These are phyloP conservation scores for Talaromyces marneffei DNA, from an alignment of 2,329 filamentous ascomycete genomes.

Conservation along the genomic window DNA sequence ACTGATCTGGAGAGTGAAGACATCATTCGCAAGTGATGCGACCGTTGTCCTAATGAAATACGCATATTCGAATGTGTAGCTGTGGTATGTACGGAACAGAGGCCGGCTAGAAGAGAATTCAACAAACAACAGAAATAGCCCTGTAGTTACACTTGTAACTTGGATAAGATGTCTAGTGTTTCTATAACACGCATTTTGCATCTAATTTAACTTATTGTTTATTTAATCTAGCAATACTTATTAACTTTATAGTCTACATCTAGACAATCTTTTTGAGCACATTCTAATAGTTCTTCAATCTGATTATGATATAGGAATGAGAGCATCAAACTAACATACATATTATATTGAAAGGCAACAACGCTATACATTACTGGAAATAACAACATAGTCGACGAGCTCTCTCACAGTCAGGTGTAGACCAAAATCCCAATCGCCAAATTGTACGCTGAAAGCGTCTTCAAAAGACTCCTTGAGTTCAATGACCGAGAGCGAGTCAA, in stretches of 20 bases:
- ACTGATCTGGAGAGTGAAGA: not conserved
- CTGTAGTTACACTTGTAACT: too few species aligned
- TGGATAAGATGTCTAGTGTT: too few species aligned
- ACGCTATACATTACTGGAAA: not conserved
- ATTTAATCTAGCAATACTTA: too few species aligned
- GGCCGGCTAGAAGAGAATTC: too few species aligned
- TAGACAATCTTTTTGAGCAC: too few species aligned
- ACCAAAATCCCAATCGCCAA: slow-evolving; percentile 11
- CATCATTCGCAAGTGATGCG: too few species aligned
- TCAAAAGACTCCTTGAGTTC: slow-evolving; percentile 9
- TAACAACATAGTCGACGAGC: slow-evolving; percentile 1
- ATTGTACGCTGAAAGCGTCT: slow-evolving; percentile 4
- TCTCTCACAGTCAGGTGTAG: slow-evolving; percentile 5
- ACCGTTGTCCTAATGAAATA: not conserved
- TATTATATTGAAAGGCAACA: not conserved
- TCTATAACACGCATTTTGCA: too few species aligned
- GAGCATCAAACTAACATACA: not conserved
- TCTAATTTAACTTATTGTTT: too few species aligned
- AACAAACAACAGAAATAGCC: too few species aligned
- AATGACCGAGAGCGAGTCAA: slow-evolving; percentile 8
- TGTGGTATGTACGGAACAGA: not conserved
- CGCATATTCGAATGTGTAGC: not conserved
- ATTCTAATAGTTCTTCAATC: not conserved
- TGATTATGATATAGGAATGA: not conserved
- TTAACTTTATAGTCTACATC: too few species aligned